phyloP scores from a whole-genome alignment of 2,329 filamentous ascomycete species.

The Talaromyces sp. region DNA sequence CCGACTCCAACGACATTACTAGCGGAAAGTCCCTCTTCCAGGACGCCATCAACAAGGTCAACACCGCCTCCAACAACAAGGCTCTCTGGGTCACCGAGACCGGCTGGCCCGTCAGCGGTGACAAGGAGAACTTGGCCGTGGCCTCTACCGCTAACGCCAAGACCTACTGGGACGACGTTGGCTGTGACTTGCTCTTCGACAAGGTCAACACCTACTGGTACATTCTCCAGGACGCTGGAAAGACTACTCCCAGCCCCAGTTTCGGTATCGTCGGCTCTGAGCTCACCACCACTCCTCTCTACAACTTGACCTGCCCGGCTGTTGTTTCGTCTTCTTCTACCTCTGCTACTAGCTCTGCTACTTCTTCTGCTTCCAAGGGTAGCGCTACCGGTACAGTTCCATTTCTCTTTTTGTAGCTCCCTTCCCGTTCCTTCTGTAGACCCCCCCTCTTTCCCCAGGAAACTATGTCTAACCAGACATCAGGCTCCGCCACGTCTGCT shows the following conservation, averaged over 20 bases:
- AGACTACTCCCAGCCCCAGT: constrained; percentile 33
- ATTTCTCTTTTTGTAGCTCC: constrained; percentile 20
- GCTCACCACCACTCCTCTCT: constrained; percentile 37
- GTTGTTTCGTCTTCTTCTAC: constrained; percentile 20
- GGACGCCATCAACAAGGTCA: constrained; percentile 59
- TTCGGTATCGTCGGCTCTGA: constrained; percentile 38
- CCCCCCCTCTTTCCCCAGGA: neutral
- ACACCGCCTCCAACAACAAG: constrained; percentile 60
- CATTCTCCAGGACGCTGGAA: constrained; percentile 36
- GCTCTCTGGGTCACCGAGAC: constrained; percentile 84
- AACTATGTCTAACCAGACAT: constrained; percentile 3
- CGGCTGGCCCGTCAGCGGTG: constrained; percentile 75
- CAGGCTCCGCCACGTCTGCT: constrained; percentile 7
- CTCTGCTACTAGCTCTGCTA: constrained; percentile 24
- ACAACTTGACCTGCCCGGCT: constrained; percentile 34
- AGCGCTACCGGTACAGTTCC: constrained; percentile 26
- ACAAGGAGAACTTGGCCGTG: constrained; percentile 58
- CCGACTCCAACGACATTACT: constrained; percentile 61
- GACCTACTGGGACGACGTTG: constrained; percentile 75
- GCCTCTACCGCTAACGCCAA: constrained; percentile 66
- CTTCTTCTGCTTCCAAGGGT: constrained; percentile 24
- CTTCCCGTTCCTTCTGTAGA: neutral
- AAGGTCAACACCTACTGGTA: constrained; percentile 45
- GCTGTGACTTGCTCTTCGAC: constrained; percentile 53
- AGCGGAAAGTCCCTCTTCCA: constrained; percentile 65